phyloP scores from a whole-genome alignment of 2,329 filamentous ascomycete genomes.

The Diaporthe helianthi region DNA sequence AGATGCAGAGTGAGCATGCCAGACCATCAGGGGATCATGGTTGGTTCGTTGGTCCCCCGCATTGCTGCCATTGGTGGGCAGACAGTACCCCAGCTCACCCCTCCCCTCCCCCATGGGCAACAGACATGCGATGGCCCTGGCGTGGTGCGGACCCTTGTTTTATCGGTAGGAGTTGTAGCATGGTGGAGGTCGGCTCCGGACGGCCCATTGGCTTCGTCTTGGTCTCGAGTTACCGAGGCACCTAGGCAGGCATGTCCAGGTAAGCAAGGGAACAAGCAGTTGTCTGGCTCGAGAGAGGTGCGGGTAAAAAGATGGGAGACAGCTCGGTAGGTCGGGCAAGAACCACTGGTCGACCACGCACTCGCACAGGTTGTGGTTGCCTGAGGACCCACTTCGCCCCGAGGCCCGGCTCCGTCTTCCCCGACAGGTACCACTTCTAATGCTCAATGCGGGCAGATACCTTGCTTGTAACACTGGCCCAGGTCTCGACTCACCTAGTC shows the following conservation, averaged over 20 bases:
- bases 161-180: background rate
- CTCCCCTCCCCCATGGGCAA: constrained; percentile 21
- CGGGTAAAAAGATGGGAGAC: constrained; percentile 9
- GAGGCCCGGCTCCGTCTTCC: constrained; percentile 35
- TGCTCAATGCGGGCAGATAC: background rate
- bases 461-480: background rate
- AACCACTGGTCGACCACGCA: background rate
- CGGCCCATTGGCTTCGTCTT: constrained; percentile 5
- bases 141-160: background rate
- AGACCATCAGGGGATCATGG: background rate
- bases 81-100: background rate
- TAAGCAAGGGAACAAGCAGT: background rate
- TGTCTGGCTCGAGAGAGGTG: constrained; percentile 20
- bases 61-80: constrained; percentile 20
- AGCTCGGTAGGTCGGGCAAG: constrained; percentile 1
- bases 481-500: background rate
- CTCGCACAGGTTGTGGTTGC: constrained; percentile 17
- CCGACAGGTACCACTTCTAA: constrained; percentile 14
- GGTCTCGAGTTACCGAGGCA: too few species aligned
- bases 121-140: background rate
- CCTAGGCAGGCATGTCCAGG: background rate
- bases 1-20: constrained; percentile 3
- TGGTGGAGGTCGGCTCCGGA: constrained; percentile 20
- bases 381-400: constrained; percentile 6
- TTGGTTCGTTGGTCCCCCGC: constrained; percentile 16